A percentile compares a stretch with the other conserved stretches of the same genome.
Evolutionary conservation across 2,329 filamentous ascomycete species (phyloP).

Genomic region (Metarhizium anisopliae): DNA sequence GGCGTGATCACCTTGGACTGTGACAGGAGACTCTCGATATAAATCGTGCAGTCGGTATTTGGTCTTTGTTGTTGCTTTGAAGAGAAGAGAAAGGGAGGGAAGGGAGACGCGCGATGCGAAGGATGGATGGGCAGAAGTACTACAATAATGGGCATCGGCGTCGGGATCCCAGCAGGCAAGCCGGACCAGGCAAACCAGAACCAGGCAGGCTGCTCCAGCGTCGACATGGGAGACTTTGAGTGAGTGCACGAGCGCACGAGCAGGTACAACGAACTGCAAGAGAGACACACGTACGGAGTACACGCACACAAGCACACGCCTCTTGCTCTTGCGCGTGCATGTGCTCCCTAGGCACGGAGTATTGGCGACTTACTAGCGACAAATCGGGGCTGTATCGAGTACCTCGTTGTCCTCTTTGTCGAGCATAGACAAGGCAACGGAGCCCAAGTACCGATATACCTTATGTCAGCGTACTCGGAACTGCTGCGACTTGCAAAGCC

Average conservation of each 20-base stretch:
- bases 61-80: constrained; percentile 41
- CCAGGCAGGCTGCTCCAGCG: not conserved
- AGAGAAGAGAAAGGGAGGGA: constrained; percentile 27
- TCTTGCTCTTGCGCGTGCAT: no score
- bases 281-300: not conserved
- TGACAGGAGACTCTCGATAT: constrained; percentile 50
- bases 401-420: no score
- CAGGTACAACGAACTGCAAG: not conserved
- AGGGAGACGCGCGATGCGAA: constrained; percentile 21
- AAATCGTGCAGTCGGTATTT: constrained; percentile 41
- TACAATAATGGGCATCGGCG: constrained; percentile 15
- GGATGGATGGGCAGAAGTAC: constrained; percentile 16
- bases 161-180: not conserved
- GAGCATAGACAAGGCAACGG: no score
- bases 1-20: constrained; percentile 50
- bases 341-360: no score
- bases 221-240: not conserved
- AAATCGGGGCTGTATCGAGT: no score
- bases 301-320: no score
- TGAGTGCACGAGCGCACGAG: not conserved
- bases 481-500: no score
- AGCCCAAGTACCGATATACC: no score
- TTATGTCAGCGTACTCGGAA: no score
- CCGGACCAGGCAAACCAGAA: not conserved
- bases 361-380: no score